These are phyloP conservation scores for Epichloe brachyelytri DNA, from an alignment of 2,329 filamentous ascomycete genomes.

Conservation along the genomic window DNA sequence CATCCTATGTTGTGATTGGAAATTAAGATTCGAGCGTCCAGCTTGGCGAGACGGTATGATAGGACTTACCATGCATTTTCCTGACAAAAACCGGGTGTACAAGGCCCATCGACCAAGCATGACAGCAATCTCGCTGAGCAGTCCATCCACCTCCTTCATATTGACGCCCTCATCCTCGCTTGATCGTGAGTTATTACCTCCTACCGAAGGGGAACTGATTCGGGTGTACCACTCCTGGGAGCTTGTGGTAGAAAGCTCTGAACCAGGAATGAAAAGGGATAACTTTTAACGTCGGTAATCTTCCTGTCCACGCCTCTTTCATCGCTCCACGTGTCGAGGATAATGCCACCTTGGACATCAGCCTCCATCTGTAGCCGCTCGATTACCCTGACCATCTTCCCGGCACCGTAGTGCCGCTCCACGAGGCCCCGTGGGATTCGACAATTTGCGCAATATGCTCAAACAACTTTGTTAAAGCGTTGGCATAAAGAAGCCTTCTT, in stretches of 20 bases:
- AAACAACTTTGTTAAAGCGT: constrained; percentile 80
- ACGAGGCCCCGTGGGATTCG: constrained; percentile 84
- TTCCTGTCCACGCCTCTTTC: constrained; percentile 74
- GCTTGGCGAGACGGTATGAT: neutral
- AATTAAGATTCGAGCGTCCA: neutral
- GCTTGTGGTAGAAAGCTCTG: constrained; percentile 78
- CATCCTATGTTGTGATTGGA: constrained; percentile 27
- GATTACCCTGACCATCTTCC: constrained; percentile 91
- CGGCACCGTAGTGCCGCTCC: constrained; percentile 81
- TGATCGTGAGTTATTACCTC: constrained; percentile 39
- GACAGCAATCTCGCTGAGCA: constrained; percentile 76
- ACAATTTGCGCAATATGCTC: constrained; percentile 97
- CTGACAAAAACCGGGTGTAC: constrained; percentile 78
- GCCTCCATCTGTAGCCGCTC: constrained; percentile 87
- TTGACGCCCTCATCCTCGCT: constrained; percentile 89
- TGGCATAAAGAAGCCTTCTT: constrained; percentile 81
- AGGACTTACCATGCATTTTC: constrained; percentile 63
- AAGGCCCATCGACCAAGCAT: constrained; percentile 93
- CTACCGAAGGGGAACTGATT: constrained; percentile 62
- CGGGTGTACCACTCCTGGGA: constrained; percentile 52
- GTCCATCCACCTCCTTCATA: constrained; percentile 87
- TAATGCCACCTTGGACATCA: constrained; percentile 89
- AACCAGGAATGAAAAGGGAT: constrained; percentile 92
- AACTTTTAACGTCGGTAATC: constrained; percentile 91
- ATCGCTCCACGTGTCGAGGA: constrained; percentile 91